A percentile compares a stretch with the other conserved stretches of the same genome.
These are phyloP conservation scores for Apiotrichum sp. DNA, from an alignment of 1,284 basidiomycete species.

Conservation along the genomic window DNA sequence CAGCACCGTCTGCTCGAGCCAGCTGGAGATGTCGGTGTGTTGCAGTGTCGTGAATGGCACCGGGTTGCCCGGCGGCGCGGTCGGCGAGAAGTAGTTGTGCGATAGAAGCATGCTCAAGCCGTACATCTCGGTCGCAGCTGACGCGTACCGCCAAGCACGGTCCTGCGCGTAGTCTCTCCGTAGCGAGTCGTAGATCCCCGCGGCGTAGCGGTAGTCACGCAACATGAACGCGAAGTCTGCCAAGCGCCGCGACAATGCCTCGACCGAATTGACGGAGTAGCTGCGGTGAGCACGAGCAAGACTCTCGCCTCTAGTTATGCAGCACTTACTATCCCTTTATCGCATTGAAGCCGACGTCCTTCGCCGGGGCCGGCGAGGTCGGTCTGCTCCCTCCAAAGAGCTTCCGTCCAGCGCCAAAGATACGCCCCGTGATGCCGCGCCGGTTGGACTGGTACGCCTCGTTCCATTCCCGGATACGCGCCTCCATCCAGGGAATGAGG, in stretches of 20 bases:
- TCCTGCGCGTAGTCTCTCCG: conserved; percentile 60
- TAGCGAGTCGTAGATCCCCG: conserved; percentile 75
- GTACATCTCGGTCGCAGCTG: conserved; percentile 48
- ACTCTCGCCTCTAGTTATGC: too few species aligned
- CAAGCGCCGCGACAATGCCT: conserved; percentile 57
- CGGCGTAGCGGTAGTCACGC: conserved; percentile 81
- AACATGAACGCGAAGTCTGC: conserved; percentile 94
- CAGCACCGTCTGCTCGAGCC: conserved; percentile 45
- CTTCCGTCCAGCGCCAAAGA: conserved; percentile 65
- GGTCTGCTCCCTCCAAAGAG: conserved; percentile 48
- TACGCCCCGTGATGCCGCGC: conserved; percentile 76
- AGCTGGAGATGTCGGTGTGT: conserved; percentile 42
- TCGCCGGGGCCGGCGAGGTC: conserved; percentile 35
- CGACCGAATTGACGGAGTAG: conserved; percentile 48
- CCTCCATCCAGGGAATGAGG: conserved; percentile 94
- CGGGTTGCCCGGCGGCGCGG: conserved; percentile 24
- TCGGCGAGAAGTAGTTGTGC: conserved; percentile 38
- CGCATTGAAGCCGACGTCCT: conserved; percentile 35
- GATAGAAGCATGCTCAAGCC: conserved; percentile 42
- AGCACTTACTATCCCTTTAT: conserved; percentile 41
- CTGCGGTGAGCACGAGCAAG: conserved; percentile 20
- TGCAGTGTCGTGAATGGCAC: conserved; percentile 38
- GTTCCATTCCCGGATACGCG: conserved; percentile 86
- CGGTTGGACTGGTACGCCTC: conserved; percentile 81
- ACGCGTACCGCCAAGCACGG: conserved; percentile 44